A percentile compares a stretch with the other conserved stretches of the same genome.
These are phyloP conservation scores for Poterioochromonas sp. DNA, from an alignment of 352 stramenopile genomes.

Conservation along the genomic window DNA sequence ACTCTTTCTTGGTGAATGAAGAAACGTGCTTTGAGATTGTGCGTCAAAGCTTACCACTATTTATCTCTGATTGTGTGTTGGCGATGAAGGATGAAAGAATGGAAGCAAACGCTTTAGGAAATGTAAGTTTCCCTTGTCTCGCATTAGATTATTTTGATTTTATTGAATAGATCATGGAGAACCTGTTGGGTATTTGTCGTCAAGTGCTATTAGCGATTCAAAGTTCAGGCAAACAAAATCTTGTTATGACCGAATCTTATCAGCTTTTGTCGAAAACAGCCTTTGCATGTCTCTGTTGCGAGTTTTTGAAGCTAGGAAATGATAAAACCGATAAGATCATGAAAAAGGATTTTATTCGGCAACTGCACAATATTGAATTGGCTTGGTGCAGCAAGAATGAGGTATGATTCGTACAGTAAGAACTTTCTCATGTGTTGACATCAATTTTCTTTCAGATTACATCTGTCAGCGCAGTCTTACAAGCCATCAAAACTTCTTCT, in stretches of 20 bases:
- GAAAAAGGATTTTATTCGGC: background rate
- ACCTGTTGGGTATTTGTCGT: background rate
- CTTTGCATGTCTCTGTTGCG: background rate
- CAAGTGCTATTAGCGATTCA: background rate
- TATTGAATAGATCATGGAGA: background rate
- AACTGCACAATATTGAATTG: background rate
- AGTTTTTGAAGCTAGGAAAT: conserved; percentile 8
- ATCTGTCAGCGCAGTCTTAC: background rate
- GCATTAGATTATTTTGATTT: background rate
- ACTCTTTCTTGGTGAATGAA: background rate
- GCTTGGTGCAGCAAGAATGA: background rate
- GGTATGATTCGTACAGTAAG: background rate
- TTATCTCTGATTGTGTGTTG: background rate
- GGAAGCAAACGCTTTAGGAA: background rate
- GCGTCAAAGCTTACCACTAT: background rate
- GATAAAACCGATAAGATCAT: background rate
- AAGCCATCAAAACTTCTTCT: background rate
- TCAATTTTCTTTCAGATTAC: background rate
- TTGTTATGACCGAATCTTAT: background rate
- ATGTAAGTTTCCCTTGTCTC: background rate
- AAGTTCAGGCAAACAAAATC: background rate
- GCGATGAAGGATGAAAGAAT: background rate
- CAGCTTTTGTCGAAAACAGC: background rate
- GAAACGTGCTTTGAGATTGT: background rate
- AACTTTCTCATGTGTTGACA: background rate